These are phyloP conservation scores for Coemansia aciculifera DNA, from an alignment of 192 early-diverging fungal species.

Conservation along the genomic window DNA sequence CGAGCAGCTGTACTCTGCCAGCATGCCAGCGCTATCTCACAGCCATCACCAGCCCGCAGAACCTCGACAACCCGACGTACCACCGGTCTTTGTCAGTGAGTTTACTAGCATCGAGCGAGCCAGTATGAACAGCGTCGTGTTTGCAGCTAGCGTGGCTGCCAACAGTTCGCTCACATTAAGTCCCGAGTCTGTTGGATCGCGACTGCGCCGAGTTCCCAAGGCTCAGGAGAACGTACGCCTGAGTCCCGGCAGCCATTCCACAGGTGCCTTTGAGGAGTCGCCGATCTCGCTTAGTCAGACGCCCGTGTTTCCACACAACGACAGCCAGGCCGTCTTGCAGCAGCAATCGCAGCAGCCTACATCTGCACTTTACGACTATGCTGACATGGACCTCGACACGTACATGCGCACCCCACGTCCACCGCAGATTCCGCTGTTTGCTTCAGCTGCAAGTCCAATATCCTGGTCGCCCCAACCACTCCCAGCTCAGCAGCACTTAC, in stretches of 20 bases:
- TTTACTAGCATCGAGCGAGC: constrained; percentile 35
- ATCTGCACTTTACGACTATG: constrained; percentile 32
- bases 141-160: constrained; percentile 38
- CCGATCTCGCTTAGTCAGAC: constrained; percentile 4
- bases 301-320: not conserved
- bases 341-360: constrained; percentile 4
- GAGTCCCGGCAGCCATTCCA: not conserved
- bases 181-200: constrained; percentile 44
- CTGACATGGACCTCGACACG: constrained; percentile 17
- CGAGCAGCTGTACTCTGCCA: constrained; percentile 24
- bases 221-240: constrained; percentile 24
- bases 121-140: constrained; percentile 40
- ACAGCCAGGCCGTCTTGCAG: not conserved
- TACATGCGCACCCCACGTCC: constrained; percentile 20
- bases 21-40: constrained; percentile 32
- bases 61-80: not conserved
- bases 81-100: constrained; percentile 32
- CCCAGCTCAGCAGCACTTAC: not conserved
- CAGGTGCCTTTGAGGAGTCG: not conserved
- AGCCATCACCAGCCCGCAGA: not conserved
- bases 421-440: constrained; percentile 17
- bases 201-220: constrained; percentile 45
- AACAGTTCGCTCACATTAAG: constrained; percentile 41
- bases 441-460: constrained; percentile 23
- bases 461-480: constrained; percentile 15